Evolutionary conservation across 2,329 filamentous ascomycete genomes (phyloP), one percentile per base, ranked within the genome.

Genomic region (Gaeumannomyces tritici): DNA sequence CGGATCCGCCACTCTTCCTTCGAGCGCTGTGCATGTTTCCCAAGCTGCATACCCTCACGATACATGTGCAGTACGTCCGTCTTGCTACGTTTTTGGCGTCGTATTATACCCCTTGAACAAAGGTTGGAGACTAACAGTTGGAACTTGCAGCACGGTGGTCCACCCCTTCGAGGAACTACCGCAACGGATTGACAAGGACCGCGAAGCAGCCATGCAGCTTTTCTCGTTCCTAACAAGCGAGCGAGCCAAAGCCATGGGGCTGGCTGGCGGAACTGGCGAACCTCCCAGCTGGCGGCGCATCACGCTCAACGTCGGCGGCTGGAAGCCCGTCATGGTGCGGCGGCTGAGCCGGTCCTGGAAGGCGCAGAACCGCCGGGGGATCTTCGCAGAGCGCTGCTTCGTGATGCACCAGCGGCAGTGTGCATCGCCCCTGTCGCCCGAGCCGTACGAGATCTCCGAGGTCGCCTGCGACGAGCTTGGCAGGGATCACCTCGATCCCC

Each of bases 311-410:
- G 74, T 81, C 1, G 79, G 79, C 6, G 79, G 78, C 9, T 81
- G 79, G 79, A 73, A 73, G 57, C 74, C 71, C 13, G 71, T 76
- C 55, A 76, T 79, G 76, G 73, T 79, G 9, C 72, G 79, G 24
- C 71, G 79, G 26, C 67, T 79, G 57, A 71, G 76, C 59, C 69
- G 70, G 55, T 70, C 70, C 12, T 81, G 79, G 79, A 72, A 72
- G 63, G 66, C 69, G 56, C 71, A 71, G 55, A 78, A 80, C 54
- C 68, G 71, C 55, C 68, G 71, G 51, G 79, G 79, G 2, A 68
- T 80, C 1, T 80, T 73, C 64, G 79, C 79, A 0, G 79, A 81
- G 69, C 69, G 79, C 47, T 80, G 78, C 64, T 81, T 81, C 61
- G 71, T 79, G 11, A 64, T 79, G 29, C 73, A 77, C 64, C 67